These are phyloP conservation scores for Agaricus subrufescens DNA, from an alignment of 768 basidiomycete species.

Conservation along the genomic window DNA sequence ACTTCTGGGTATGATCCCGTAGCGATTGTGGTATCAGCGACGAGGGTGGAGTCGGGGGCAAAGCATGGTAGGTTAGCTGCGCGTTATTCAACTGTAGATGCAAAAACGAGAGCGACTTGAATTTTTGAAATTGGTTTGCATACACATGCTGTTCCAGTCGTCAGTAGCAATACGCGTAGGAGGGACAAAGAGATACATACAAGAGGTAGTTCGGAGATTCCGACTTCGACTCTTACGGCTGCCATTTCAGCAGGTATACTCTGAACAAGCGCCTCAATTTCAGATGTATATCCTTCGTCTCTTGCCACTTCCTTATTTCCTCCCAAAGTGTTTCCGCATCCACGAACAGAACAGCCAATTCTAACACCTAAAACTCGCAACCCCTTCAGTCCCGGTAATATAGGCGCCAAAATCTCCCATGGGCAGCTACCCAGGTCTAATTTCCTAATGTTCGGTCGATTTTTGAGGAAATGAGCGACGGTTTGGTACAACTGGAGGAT, in stretches of 20 bases:
- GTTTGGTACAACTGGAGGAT: conserved; percentile 39
- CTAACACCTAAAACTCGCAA: conserved; percentile 56
- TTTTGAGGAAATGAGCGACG: conserved; percentile 49
- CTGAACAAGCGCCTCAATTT: conserved; percentile 5
- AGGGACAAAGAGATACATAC: conserved; percentile 25
- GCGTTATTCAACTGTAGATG: conserved; percentile 44
- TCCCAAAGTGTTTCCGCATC: background rate
- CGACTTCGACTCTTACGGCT: conserved; percentile 55
- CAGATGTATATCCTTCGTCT: background rate
- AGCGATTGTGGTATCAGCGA: conserved; percentile 23
- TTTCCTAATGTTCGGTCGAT: conserved; percentile 42
- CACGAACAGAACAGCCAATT: conserved; percentile 27
- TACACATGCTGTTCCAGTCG: conserved; percentile 42
- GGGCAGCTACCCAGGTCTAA: conserved; percentile 65
- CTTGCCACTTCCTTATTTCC: background rate
- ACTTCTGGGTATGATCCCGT: conserved; percentile 34
- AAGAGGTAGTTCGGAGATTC: conserved; percentile 45
- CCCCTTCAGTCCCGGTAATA: conserved; percentile 46
- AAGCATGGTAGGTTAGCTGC: background rate
- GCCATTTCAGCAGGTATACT: conserved; percentile 31
- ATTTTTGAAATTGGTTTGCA: conserved; percentile 40
- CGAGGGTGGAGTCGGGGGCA: conserved; percentile 41
- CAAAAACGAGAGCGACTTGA: conserved; percentile 52
- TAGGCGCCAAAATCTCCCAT: conserved; percentile 50
- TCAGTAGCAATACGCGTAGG: background rate